phyloP scores from a whole-genome alignment of 2,329 filamentous ascomycete genomes.

The Aspergillus japonicus region DNA sequence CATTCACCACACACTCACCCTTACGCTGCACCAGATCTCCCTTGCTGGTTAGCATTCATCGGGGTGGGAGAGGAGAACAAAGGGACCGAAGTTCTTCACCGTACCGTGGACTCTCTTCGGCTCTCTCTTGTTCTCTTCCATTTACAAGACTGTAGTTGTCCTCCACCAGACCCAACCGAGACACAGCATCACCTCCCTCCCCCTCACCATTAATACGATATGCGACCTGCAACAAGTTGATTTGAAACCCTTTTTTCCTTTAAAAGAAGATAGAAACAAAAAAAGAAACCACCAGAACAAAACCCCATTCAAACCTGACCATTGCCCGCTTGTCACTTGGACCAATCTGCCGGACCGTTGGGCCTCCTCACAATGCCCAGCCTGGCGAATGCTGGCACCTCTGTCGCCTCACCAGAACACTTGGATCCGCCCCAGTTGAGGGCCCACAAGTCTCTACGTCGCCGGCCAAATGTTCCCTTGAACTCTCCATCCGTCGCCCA shows the following conservation, averaged over 20 bases:
- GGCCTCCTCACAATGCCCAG: constrained; percentile 31
- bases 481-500: constrained; percentile 24
- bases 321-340: constrained; percentile 6
- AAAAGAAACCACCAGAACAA: background rate
- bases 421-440: constrained; percentile 35
- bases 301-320: background rate
- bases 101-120: background rate
- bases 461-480: constrained; percentile 31
- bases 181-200: background rate
- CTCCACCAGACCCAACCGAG: constrained; percentile 7
- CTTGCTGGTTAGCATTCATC: background rate
- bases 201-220: background rate
- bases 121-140: background rate
- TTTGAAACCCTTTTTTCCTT: background rate
- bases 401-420: constrained; percentile 26
- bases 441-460: constrained; percentile 43
- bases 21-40: constrained; percentile 7
- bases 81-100: background rate
- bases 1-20: too few relatives aligned
- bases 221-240: background rate
- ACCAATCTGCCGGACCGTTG: constrained; percentile 11
- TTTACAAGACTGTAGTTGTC: constrained; percentile 16
- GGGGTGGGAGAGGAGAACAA: background rate
- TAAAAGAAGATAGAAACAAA: background rate
- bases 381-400: constrained; percentile 28